These are phyloP conservation scores for Datura wrightii DNA, from an alignment of 257 asterid genomes.

Conservation along the genomic window DNA sequence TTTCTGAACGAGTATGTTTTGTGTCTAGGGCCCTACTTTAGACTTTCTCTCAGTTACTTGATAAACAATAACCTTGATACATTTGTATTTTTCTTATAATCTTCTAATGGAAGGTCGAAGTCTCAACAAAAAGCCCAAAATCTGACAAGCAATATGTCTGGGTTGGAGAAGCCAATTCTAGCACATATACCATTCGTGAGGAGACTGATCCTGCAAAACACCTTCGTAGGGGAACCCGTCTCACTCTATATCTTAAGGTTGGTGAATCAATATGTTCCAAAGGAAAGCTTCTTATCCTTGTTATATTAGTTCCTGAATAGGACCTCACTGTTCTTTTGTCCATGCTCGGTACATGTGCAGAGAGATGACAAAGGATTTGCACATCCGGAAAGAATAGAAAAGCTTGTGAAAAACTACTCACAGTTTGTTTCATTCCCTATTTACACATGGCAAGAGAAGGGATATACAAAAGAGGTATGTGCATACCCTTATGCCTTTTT, in stretches of 20 bases:
- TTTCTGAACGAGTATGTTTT: constrained; percentile 78
- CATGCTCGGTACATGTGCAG: constrained; percentile 47
- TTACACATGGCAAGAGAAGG: constrained; percentile 98
- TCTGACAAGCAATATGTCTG: constrained; percentile 95
- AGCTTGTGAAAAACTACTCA: constrained; percentile 90
- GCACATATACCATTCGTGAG: constrained; percentile 88
- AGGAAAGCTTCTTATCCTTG: not conserved
- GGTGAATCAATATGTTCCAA: constrained; percentile 22
- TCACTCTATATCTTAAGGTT: constrained; percentile 92
- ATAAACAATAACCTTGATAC: not conserved
- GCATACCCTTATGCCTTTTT: not conserved
- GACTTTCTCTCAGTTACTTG: not conserved
- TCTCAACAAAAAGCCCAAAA: constrained; percentile 94
- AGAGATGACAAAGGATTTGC: constrained; percentile 94
- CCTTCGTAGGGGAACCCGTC: constrained; percentile 92
- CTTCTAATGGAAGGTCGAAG: constrained; percentile 75
- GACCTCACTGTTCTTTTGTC: constrained; percentile 12
- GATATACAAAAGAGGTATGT: constrained; percentile 88
- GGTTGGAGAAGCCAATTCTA: constrained; percentile 96
- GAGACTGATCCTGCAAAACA: constrained; percentile 92
- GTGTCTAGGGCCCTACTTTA: not conserved
- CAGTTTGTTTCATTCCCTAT: constrained; percentile 97
- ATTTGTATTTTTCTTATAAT: constrained; percentile 25
- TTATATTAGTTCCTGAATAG: not conserved
- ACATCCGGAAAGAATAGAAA: constrained; percentile 90